A percentile compares a stretch with the other conserved stretches of the same genome.
phyloP scores from a whole-genome alignment of 163 green algal genomes.

The Coccomyxa subellipsoidea region DNA sequence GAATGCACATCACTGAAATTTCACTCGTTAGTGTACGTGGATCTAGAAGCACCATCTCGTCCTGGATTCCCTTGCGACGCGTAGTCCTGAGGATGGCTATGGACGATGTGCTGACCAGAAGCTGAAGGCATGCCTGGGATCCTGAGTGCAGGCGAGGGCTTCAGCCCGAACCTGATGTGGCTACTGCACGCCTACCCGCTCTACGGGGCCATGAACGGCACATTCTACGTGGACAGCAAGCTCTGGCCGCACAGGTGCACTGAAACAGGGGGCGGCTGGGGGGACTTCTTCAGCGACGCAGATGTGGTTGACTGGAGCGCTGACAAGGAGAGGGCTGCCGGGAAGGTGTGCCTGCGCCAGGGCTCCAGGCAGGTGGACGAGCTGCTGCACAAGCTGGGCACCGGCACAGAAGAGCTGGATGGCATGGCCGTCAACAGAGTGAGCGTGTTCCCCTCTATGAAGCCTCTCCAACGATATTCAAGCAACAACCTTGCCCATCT shows the following conservation, averaged over 20 bases:
- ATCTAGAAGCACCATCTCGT: no score
- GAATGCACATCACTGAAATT: no score
- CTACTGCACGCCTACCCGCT: background rate
- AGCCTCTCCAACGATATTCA: background rate
- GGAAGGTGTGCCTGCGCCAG: background rate
- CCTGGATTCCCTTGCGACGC: no score
- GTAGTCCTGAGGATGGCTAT: no score
- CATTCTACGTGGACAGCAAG: background rate
- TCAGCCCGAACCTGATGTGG: background rate
- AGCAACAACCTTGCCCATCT: background rate
- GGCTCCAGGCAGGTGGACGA: background rate
- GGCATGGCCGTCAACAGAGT: background rate
- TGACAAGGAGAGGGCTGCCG: background rate
- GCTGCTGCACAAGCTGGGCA: slow-evolving; percentile 3
- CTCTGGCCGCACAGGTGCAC: background rate
- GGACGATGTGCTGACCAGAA: no score
- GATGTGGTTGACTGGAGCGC: background rate
- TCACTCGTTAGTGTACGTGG: no score
- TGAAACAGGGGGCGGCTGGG: background rate
- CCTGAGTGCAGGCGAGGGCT: background rate
- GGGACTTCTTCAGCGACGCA: background rate
- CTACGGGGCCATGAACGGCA: background rate
- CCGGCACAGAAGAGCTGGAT: background rate
- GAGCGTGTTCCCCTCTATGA: background rate
- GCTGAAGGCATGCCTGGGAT: background rate